Evolutionary conservation across 2,329 filamentous ascomycete genomes (phyloP).

Genomic region (Didymella pinodella): DNA sequence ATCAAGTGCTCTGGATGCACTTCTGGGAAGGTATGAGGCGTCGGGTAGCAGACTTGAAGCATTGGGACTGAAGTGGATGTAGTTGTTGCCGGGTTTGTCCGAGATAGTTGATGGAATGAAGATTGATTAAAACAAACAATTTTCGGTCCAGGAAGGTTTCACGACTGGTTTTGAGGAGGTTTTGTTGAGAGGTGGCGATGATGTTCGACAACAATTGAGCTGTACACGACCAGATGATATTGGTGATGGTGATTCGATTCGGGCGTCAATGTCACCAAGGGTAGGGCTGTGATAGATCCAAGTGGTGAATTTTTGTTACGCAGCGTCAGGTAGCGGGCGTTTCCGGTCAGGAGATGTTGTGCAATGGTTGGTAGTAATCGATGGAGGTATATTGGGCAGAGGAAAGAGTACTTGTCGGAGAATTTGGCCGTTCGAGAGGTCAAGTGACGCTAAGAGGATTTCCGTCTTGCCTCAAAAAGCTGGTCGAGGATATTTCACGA

Average conservation of each 20-base stretch:
- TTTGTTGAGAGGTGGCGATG: conserved; percentile 1
- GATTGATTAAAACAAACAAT: background rate
- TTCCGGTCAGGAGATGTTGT: conserved; percentile 19
- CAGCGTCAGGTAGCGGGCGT: conserved; percentile 19
- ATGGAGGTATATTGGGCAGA: conserved; percentile 22
- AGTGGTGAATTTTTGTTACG: conserved; percentile 19
- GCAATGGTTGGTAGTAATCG: conserved; percentile 18
- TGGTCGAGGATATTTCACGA: conserved; percentile 31
- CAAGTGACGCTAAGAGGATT: conserved; percentile 42
- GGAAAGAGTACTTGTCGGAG: conserved; percentile 4
- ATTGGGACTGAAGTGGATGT: conserved; percentile 35
- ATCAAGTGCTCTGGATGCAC: conserved; percentile 43
- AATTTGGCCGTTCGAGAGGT: conserved; percentile 28
- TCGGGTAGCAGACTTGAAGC: conserved; percentile 46
- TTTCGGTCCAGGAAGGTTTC: conserved; percentile 1
- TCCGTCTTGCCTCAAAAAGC: conserved; percentile 32
- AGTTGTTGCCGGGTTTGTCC: conserved; percentile 37
- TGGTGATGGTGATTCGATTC: background rate
- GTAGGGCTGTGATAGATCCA: conserved; percentile 13
- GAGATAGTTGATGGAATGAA: conserved; percentile 11
- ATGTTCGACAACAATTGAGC: background rate
- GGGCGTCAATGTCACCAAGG: conserved; percentile 11
- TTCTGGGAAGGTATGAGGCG: conserved; percentile 38
- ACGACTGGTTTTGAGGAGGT: background rate
- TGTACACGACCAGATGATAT: background rate